phyloP scores from a whole-genome alignment of 2,329 filamentous ascomycete species.

The Cucurbitaria berberidis region DNA sequence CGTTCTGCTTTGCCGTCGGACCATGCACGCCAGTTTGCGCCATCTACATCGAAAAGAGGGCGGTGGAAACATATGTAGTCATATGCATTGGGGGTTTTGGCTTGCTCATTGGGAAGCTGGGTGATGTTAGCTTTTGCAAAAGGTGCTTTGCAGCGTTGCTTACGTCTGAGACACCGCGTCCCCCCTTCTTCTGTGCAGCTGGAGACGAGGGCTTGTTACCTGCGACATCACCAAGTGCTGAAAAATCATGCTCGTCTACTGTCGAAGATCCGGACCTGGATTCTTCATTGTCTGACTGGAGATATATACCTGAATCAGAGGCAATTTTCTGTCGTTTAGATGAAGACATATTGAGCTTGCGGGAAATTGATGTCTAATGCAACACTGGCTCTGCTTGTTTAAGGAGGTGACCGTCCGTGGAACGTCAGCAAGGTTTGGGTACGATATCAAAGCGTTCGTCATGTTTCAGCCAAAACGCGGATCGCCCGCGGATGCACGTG shows the following conservation, averaged over 20 bases:
- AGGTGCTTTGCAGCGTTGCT: background rate
- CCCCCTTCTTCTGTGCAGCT: background rate
- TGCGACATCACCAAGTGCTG: background rate
- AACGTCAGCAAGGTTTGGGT: background rate
- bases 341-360: constrained; percentile 10
- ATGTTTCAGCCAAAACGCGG: constrained; percentile 12
- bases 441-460: constrained; percentile 18
- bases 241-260: constrained; percentile 1
- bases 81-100: constrained; percentile 2
- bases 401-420: background rate
- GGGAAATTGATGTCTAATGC: background rate
- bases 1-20: background rate
- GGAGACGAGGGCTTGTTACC: background rate
- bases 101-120: background rate
- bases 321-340: constrained; percentile 17
- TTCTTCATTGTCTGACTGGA: constrained; percentile 7
- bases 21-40: constrained; percentile 10
- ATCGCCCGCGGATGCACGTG: constrained; percentile 14
- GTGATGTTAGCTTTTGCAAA: background rate
- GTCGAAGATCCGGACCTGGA: constrained; percentile 7
- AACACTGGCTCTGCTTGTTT: background rate
- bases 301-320: constrained; percentile 6
- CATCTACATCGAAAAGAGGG: constrained; percentile 19
- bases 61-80: constrained; percentile 23
- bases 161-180: background rate